Conservation (phyloP, 176 grass and related monocot genomes). For the Olyra latifolia region DNA sequence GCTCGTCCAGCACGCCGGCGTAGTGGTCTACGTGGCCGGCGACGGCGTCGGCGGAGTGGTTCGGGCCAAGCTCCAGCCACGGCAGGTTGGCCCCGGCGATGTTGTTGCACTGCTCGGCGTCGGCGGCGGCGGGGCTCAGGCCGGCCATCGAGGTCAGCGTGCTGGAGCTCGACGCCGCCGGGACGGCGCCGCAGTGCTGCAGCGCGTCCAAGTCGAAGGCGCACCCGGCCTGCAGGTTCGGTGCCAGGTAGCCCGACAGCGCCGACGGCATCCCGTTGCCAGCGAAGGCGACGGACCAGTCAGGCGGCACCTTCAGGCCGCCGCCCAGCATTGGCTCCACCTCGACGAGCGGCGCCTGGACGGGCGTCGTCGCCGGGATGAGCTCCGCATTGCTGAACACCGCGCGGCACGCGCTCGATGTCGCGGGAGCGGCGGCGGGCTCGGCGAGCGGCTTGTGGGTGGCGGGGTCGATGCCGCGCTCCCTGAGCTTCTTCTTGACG, state of each 20-base stretch:
- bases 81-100: slow-evolving; percentile 13
- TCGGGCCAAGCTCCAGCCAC: slow-evolving; percentile 37
- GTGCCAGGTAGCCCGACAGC: slow-evolving; percentile 12
- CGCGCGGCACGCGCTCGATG: neutral
- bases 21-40: slow-evolving; percentile 32
- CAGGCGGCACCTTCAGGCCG: slow-evolving; percentile 25
- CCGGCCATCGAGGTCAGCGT: slow-evolving; percentile 36
- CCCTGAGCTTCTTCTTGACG: slow-evolving; percentile 71
- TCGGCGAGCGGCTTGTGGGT: slow-evolving; percentile 62
- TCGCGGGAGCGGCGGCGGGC: neutral
- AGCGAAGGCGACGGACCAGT: slow-evolving; percentile 1
- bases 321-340: slow-evolving; percentile 13
- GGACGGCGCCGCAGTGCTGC: slow-evolving; percentile 20
- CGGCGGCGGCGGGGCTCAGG: neutral
- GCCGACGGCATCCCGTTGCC: neutral
- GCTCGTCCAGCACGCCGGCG: slow-evolving; percentile 44
- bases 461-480: slow-evolving; percentile 70
- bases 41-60: slow-evolving; percentile 9
- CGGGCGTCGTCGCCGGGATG: slow-evolving; percentile 3
- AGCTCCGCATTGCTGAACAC: slow-evolving; percentile 37
- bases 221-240: neutral
- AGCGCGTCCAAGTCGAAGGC: slow-evolving; percentile 35
- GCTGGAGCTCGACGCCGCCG: slow-evolving; percentile 42
- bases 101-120: slow-evolving; percentile 13
- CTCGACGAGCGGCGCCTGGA: slow-evolving; percentile 7